phyloP scores from a whole-genome alignment of 1,139 yeast genomes.

The Hanseniaspora uvarum region DNA sequence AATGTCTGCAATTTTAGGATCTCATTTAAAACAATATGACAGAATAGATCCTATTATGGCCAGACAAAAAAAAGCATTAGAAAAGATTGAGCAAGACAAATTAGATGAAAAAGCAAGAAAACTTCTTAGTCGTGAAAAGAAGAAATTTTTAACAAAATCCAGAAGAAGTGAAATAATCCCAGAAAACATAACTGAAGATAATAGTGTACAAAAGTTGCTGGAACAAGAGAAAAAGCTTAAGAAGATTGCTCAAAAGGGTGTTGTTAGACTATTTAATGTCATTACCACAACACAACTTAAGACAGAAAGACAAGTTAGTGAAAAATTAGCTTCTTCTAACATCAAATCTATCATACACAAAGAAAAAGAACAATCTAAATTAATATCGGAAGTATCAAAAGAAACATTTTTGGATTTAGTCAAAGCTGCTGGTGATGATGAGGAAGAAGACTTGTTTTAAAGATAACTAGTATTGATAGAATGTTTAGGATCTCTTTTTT shows the following conservation, averaged over 20 bases:
- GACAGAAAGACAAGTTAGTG: slow-evolving; percentile 38
- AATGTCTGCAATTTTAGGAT: slow-evolving; percentile 69
- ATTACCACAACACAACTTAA: slow-evolving; percentile 70
- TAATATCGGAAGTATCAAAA: slow-evolving; percentile 71
- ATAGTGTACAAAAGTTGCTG: slow-evolving; percentile 42
- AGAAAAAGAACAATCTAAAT: slow-evolving; percentile 43
- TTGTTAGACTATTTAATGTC: slow-evolving; percentile 82
- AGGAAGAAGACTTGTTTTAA: slow-evolving; percentile 16
- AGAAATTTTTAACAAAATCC: slow-evolving; percentile 52
- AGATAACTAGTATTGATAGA: background rate
- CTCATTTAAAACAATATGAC: slow-evolving; percentile 79
- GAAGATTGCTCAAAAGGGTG: slow-evolving; percentile 89
- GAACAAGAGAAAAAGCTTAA: slow-evolving; percentile 65
- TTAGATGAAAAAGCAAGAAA: slow-evolving; percentile 75
- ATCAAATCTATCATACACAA: slow-evolving; percentile 24
- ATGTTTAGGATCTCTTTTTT: background rate
- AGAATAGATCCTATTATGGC: slow-evolving; percentile 84
- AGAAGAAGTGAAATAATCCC: slow-evolving; percentile 64
- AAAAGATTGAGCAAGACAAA: slow-evolving; percentile 69
- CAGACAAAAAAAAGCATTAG: slow-evolving; percentile 55
- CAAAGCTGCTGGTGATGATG: slow-evolving; percentile 58
- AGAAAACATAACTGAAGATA: slow-evolving; percentile 40
- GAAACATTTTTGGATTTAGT: slow-evolving; percentile 84
- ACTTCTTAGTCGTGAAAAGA: slow-evolving; percentile 61
- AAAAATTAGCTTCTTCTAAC: slow-evolving; percentile 30